Evolutionary conservation across 805 yeast species (phyloP), one percentile per base, ranked within the genome.

Genomic region (Candida loeiensis): DNA sequence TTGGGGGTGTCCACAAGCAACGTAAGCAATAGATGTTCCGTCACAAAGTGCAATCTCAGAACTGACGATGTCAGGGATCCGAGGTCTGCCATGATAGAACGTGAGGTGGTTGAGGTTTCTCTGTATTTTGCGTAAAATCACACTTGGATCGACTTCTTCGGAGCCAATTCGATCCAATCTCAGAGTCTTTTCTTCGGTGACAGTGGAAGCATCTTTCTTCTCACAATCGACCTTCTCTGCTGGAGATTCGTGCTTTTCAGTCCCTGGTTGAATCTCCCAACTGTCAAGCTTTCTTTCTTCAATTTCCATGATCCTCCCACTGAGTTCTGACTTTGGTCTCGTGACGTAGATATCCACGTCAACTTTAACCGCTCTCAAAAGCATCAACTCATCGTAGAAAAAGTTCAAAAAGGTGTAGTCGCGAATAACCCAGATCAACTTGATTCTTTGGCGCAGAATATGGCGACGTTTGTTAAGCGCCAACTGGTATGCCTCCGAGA

Each of bases 1-100:
- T 4, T 56, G 39, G 13, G 77, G 72, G 35, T 81, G 84, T 5
- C 88, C 89, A 63, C 89, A 82, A 12, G 76, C 64, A 28, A 80
- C 63, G 30, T 82, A 69, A 0, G 76, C 75, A 11, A 38, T 38
- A 4, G 40, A 37, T 3, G 35, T 19, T 3, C 41, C 41, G n/a
- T 31, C 41, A 16, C 36, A 59, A 16, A 59, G 59, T 7, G 58
- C 50, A 4, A 73, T 55, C 34, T 67, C 72, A 1, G 57, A 42
- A 3, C 48, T 41, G 0, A 80, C 64, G 2, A 77, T 42, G 3
- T 52, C 51, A 1, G 58, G 58, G 27, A 79, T 43, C 37, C 64
- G 53, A 1, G 87, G 85, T 48, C 83, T 64, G 20, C 55, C 59
- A 4, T 44, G 46, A n/a, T 31, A 40, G 44, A 55, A 49, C 2